Evolutionary conservation across 2,329 filamentous ascomycete species (phyloP), one percentile per base, ranked within the genome.

Genomic region (Neonectria punicea): DNA sequence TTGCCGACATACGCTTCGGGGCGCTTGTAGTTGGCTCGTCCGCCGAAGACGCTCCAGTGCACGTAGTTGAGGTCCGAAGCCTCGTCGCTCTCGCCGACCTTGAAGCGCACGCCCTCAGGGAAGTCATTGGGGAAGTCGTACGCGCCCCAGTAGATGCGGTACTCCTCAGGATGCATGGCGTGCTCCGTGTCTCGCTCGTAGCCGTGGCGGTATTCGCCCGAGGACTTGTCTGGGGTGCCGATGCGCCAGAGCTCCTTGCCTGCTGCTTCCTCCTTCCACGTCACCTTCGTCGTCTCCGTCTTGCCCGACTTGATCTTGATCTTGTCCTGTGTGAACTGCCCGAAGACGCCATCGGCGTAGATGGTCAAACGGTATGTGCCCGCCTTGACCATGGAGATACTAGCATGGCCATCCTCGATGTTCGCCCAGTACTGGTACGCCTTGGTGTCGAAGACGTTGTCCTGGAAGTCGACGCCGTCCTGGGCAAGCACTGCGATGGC

Each of bases 41-140:
- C 85, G 1, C 88, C 87, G 69, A 89, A 90, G 9, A 88, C 87
- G 61, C 84, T 86, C 89, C 88, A 91, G 73, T 91, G 89, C 4
- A 90, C 85, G 60, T 90, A 90, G 75, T 91, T 91, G 65, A 89
- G 80, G 69, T 89, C 86, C 11, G 77, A 74, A 0, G 76, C 77
- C 18, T 79, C 80, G 28, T 86, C 76, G 65, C 83, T 84, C 71
- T 83, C 76, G 10, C 88, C 87, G 1, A 91, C 83, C 14, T 83
- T 82, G 77, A 86, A 91, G 22, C 79, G 81, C 0, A 91, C 82
- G 4, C 89, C 88, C 0, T 84, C 68, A 0, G 88, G 87, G 69
- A 89, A 90, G 50, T 91, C 88, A 2, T 79, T 76, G 0, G 82
- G 79, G 73, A 87, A 91, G 72, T 90, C 88, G 70, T 89, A 87